Evolutionary conservation across 2,329 filamentous ascomycete species (phyloP).

Genomic region (Blumeria hordei): DNA sequence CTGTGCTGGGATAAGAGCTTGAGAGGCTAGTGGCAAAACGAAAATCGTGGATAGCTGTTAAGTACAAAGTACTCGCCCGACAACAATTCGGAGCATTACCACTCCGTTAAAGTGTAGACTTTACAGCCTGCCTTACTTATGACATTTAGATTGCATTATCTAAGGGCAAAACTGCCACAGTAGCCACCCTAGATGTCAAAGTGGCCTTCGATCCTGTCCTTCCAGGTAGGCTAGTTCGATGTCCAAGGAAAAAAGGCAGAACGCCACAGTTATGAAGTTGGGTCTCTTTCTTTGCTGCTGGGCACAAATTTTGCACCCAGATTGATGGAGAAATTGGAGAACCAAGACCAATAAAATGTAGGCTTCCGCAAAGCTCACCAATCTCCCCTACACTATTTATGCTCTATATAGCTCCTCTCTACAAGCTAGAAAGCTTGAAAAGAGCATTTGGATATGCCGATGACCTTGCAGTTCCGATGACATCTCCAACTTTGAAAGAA

Average conservation of each 20-base stretch:
- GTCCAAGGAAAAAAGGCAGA: not conserved
- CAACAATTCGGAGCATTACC: too few relatives aligned
- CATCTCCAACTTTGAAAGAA: not conserved
- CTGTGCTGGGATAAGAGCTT: too few relatives aligned
- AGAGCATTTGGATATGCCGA: too few relatives aligned
- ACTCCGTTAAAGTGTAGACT: not conserved
- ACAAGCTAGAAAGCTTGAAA: too few relatives aligned
- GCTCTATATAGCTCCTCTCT: too few relatives aligned
- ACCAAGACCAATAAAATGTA: not conserved
- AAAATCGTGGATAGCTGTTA: too few relatives aligned
- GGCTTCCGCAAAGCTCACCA: not conserved
- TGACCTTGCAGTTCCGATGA: not conserved
- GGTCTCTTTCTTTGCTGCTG: not conserved
- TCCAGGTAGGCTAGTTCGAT: not conserved
- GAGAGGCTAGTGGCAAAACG: too few relatives aligned
- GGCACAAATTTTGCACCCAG: not conserved
- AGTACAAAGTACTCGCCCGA: too few relatives aligned
- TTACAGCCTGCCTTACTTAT: not conserved
- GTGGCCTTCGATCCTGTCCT: not conserved
- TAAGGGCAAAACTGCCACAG: not conserved
- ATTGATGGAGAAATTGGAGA: not conserved
- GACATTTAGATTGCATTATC: not conserved
- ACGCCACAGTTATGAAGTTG: not conserved
- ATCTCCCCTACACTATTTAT: too few relatives aligned
- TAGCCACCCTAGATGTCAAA: not conserved